A percentile compares a stretch with the other conserved stretches of the same genome.
phyloP scores from a whole-genome alignment of 192 early-diverging fungal species.

The Rhizoclosmatium globosum region DNA sequence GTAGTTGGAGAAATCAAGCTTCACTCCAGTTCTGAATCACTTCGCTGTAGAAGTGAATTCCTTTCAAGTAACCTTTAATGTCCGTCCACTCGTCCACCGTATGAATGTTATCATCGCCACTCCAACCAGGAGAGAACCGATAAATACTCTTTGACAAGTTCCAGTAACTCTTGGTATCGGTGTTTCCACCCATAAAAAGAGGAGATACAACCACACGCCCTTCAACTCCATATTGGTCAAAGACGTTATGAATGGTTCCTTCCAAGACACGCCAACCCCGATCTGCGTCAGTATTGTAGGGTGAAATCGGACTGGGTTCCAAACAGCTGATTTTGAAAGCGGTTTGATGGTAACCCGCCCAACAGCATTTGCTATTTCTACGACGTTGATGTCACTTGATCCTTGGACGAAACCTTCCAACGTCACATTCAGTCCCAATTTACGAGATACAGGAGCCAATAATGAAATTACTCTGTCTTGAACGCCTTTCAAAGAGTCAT shows the following conservation, averaged over 20 bases:
- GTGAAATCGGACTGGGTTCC: conserved; percentile 45
- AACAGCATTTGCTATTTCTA: not conserved
- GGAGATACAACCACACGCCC: conserved; percentile 42
- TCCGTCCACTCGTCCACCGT: conserved; percentile 30
- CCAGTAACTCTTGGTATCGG: conserved; percentile 52
- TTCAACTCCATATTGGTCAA: not conserved
- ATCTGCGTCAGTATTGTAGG: conserved; percentile 9
- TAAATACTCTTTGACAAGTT: conserved; percentile 49
- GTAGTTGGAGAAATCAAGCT: too few relatives aligned
- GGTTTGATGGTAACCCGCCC: not conserved
- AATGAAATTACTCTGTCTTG: too few relatives aligned
- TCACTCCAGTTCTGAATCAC: conserved; percentile 43
- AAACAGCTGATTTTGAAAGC: conserved; percentile 21
- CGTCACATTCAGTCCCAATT: too few relatives aligned
- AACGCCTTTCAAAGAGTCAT: not conserved
- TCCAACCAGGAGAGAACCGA: conserved; percentile 16
- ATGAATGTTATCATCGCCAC: conserved; percentile 3
- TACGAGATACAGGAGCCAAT: too few relatives aligned
- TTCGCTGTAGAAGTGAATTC: conserved; percentile 50
- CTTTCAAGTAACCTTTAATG: conserved; percentile 23
- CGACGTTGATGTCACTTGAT: too few relatives aligned
- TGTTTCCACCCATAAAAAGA: conserved; percentile 45
- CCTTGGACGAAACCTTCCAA: too few relatives aligned
- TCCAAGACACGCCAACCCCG: conserved; percentile 37
- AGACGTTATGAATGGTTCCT: conserved; percentile 44